Base-by-base conservation (phyloP, 345 rosid species). In the Aegle marmelos region DNA sequence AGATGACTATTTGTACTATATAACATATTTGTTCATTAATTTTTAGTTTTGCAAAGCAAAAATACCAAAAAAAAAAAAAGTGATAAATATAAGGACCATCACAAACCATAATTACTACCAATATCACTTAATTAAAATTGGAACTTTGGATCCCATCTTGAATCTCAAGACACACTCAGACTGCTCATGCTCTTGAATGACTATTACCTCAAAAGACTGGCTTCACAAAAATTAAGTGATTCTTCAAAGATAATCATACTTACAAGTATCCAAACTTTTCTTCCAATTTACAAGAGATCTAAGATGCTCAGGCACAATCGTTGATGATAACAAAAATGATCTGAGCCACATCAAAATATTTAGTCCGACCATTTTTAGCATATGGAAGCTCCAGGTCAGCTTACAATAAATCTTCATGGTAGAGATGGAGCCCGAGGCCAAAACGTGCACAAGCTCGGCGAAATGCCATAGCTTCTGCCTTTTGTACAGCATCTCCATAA, bases 391-490 rank as follows among this genome's bases (percentile, higher is more conserved):
- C 24, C 31, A 27, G 4, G 37, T 9, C 7, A 10, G 41, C 19
- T 81, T 83, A 89, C 76, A 83, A 60, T 81, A 88, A 66, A 71
- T 94, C 97, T 76, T 94, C 97, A 76, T 92, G 96, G 76, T 92
- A 94, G 69, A 92, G 95, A 82, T 94, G 94, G 82, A 92, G 97
- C 30, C 97, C 98, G 6, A 92, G 93, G 37, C 98, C 98, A 73
- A 94, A 85, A 66, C 94, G 88, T 6, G 94, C 98, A 82, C 97
- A 94, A 7, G 96, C 95, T 68, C 97, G 86, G 4, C 96, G 90
- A 81, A 92, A 94, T 24, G 98, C 97, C 98, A 94, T 92, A 45
- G 96, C 94, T 85, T 94, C 97, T 13, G 98, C 98, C 84, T 90
- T 91, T 79, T 92, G 95, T 57, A 91, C 90, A 63, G 97, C 89